Evolutionary conservation across 805 yeast genomes (phyloP), one percentile per base, ranked within the genome.

Genomic region (Ogataea philodendri): DNA sequence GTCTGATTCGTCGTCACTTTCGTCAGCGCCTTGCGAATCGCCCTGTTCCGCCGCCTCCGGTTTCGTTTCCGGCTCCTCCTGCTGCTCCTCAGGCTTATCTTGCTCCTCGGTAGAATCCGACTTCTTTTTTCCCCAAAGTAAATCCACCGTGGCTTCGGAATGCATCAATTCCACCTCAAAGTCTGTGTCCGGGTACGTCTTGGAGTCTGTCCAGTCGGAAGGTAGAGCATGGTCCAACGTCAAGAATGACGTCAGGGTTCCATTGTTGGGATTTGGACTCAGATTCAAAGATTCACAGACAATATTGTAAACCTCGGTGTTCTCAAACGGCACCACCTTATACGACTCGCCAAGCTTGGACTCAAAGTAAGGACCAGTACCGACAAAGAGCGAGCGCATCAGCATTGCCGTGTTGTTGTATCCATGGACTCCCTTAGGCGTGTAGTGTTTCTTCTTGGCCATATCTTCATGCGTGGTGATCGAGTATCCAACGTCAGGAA

Each of bases 371-470:
- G 96, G 96, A 0, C 97, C 97, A 2, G 70, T 57, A 0, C 82
- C 95, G 25, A 86, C 49, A 55, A 90, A 89, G 7, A 85, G 49
- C 0, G 95, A 88, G 32, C 95, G 65, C 96, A 88, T 88, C 39
- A 87, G 63, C 5, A 81, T 71, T 42, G 81, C 86, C 0, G 81
- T 70, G 51, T 82, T 84, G 52, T 82, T 77, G 57, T 85, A 89
- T 2, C 97, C 97, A 59, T 86, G 95, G 1, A 83, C 83, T 7
- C 96, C 96, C 36, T 66, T 66, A 3, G 86, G 84, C n/a, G 56
- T 54, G 54, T 80, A 81, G 9, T 70, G 67, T 17, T 60, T 59
- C 52, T 69, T 67, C 2, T 65, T 65, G 15, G 70, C 69, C 72
- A 77, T 74, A 39, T 72, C 72, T 13, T 67, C 68, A 37, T 69